phyloP scores from a whole-genome alignment of 352 stramenopile species.

The Phytophthora palmivora region DNA sequence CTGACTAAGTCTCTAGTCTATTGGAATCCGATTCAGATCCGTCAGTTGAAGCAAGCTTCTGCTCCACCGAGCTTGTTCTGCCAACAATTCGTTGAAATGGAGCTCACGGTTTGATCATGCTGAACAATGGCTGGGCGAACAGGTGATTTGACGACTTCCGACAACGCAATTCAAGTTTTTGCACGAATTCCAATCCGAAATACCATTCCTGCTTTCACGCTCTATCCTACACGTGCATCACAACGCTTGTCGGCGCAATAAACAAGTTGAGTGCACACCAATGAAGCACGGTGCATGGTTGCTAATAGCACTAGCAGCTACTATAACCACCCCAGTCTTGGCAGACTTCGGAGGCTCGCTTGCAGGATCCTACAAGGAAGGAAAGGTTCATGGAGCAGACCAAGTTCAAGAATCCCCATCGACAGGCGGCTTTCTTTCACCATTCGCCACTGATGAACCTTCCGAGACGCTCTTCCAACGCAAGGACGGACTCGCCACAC shows the following conservation, averaged over 20 bases:
- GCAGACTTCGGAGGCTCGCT: conserved; percentile 22
- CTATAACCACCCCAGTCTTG: not conserved
- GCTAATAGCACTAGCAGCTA: not conserved
- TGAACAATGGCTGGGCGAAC: conserved; percentile 3
- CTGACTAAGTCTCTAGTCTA: conserved; percentile 16
- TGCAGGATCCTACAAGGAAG: conserved; percentile 27
- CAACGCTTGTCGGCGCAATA: conserved; percentile 1
- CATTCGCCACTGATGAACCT: conserved; percentile 42
- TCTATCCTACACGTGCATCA: conserved; percentile 3
- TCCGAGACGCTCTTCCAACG: conserved; percentile 50
- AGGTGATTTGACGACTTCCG: conserved; percentile 13
- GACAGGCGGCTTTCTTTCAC: conserved; percentile 65
- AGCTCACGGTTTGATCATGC: too few species aligned
- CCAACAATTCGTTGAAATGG: not conserved
- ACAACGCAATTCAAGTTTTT: conserved; percentile 17
- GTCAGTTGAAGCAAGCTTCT: conserved; percentile 13
- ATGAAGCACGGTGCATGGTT: conserved; percentile 15
- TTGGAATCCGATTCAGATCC: too few species aligned
- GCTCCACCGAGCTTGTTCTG: conserved; percentile 16
- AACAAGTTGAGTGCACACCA: not conserved
- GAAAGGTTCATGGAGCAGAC: conserved; percentile 23
- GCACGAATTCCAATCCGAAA: conserved; percentile 22
- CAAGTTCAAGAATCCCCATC: conserved; percentile 29
- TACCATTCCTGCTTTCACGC: conserved; percentile 20
- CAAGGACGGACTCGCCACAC: conserved; percentile 39